phyloP scores from a whole-genome alignment of 148 eudicot species.

The Nepenthes mirabilis region DNA sequence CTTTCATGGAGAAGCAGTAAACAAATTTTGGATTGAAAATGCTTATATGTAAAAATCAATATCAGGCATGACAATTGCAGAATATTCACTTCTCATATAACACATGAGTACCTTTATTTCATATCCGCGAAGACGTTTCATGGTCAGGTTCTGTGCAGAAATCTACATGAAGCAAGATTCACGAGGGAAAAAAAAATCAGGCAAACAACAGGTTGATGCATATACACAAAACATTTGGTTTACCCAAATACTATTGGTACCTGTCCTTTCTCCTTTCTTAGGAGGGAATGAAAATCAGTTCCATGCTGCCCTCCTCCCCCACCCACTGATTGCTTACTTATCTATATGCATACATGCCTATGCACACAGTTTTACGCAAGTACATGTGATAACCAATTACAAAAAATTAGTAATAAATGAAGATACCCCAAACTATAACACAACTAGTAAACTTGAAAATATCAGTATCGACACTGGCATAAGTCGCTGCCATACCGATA shows the following conservation, averaged over 20 bases:
- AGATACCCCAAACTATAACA: not conserved
- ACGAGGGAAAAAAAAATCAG: not conserved
- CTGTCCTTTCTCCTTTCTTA: too few relatives aligned
- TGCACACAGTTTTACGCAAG: too few relatives aligned
- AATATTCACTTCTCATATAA: not conserved
- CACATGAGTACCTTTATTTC: slow-evolving; percentile 61
- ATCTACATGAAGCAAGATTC: slow-evolving; percentile 50
- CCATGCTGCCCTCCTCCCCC: too few relatives aligned
- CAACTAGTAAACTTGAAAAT: not conserved
- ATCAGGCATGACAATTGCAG: not conserved
- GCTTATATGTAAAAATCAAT: too few relatives aligned
- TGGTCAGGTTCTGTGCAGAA: slow-evolving; percentile 67
- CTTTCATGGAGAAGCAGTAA: too few relatives aligned
- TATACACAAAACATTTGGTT: not conserved
- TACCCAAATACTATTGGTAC: slow-evolving; percentile 1
- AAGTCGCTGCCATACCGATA: too few relatives aligned
- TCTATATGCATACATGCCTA: too few relatives aligned
- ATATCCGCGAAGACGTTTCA: slow-evolving; percentile 86
- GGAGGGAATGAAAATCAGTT: too few relatives aligned
- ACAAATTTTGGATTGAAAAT: not conserved
- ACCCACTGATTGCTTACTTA: too few relatives aligned
- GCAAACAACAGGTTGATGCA: not conserved
- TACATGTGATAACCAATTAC: too few relatives aligned
- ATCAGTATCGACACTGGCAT: too few relatives aligned
- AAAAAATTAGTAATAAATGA: not conserved